phyloP scores from a whole-genome alignment of 345 rosid species.

The Euphorbia tirucalli region DNA sequence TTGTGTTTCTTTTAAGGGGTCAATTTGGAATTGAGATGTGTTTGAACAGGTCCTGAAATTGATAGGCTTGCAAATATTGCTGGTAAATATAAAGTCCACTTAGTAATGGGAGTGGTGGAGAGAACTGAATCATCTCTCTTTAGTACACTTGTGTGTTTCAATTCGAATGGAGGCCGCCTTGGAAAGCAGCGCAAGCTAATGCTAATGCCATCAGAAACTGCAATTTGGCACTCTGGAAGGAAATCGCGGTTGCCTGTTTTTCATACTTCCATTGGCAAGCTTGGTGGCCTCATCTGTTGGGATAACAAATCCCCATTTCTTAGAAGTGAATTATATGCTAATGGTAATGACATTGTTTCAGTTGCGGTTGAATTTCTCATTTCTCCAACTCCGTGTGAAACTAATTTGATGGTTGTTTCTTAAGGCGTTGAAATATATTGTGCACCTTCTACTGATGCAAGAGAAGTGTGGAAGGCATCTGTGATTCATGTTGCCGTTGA shows the following conservation, averaged over 20 bases:
- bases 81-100: slow-evolving; percentile 21
- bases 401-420: no score
- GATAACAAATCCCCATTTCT: slow-evolving; percentile 23
- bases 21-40: no score
- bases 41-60: slow-evolving; percentile 25
- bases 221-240: slow-evolving; percentile 23
- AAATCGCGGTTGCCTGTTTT: slow-evolving; percentile 12
- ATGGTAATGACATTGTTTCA: slow-evolving; percentile 15
- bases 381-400: no score
- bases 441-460: slow-evolving; percentile 23
- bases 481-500: slow-evolving; percentile 25
- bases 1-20: background rate
- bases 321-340: slow-evolving; percentile 24
- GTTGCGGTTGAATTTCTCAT: background rate
- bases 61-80: slow-evolving; percentile 18
- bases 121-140: slow-evolving; percentile 16
- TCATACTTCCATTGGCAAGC: slow-evolving; percentile 20
- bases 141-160: slow-evolving; percentile 24
- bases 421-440: slow-evolving; percentile 33
- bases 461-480: slow-evolving; percentile 20
- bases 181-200: slow-evolving; percentile 26
- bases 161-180: slow-evolving; percentile 18
- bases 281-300: slow-evolving; percentile 26
- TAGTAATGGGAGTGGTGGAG: slow-evolving; percentile 30
- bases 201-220: slow-evolving; percentile 12